Evolutionary conservation across 2,329 filamentous ascomycete species (phyloP).

Genomic region (Metarhizium humberi): DNA sequence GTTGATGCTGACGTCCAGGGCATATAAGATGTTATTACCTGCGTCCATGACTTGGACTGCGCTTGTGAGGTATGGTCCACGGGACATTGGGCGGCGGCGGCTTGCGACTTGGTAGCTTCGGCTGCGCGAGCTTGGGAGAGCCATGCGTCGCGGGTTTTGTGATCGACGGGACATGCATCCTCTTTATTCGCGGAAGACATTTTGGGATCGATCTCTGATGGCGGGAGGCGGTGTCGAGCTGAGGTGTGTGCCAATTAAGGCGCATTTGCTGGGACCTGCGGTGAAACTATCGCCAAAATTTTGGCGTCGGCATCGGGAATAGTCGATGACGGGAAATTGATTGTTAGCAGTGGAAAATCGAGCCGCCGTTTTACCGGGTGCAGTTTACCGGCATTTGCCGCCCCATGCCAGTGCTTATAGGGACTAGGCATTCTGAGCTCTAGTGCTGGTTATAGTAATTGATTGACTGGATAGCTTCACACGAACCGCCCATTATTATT

Average conservation of each 20-base stretch:
- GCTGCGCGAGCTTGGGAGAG: slow-evolving; percentile 56
- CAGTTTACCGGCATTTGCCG: too few species aligned
- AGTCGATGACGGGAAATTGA: too few species aligned
- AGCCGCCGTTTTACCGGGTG: slow-evolving; percentile 8
- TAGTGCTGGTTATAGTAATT: too few species aligned
- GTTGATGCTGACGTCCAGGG: slow-evolving; percentile 27
- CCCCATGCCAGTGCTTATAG: too few species aligned
- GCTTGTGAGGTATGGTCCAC: slow-evolving; percentile 21
- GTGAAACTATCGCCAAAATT: background rate
- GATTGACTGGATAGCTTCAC: too few species aligned
- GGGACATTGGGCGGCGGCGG: slow-evolving; percentile 17
- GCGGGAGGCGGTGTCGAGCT: background rate
- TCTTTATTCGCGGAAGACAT: slow-evolving; percentile 9
- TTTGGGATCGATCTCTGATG: background rate
- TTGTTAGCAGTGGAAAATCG: background rate
- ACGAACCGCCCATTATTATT: too few species aligned
- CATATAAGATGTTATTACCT: slow-evolving; percentile 31
- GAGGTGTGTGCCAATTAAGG: background rate
- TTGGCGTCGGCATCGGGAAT: background rate
- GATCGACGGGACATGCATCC: slow-evolving; percentile 73
- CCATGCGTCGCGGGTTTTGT: slow-evolving; percentile 82
- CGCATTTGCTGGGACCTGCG: background rate
- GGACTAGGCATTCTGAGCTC: too few species aligned
- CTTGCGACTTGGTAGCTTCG: slow-evolving; percentile 25
- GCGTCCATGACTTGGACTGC: slow-evolving; percentile 31